Evolutionary conservation across 306 rosid species (phyloP).

Genomic region (Psophocarpus tetragonolobus): DNA sequence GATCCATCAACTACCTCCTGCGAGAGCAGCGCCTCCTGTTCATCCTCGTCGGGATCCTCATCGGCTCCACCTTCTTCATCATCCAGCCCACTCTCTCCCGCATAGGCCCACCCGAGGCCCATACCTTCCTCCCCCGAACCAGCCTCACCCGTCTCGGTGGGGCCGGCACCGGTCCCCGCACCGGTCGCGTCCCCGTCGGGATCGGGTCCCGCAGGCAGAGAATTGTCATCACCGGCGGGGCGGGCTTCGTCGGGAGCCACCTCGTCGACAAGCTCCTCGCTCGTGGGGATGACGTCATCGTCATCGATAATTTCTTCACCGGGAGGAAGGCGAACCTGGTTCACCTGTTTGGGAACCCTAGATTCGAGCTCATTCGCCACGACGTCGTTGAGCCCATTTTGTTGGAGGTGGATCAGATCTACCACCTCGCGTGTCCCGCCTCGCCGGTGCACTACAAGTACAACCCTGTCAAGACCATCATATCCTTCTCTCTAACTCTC

Average conservation of each 20-base stretch:
- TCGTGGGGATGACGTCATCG: constrained; percentile 83
- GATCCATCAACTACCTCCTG: constrained; percentile 82
- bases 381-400: constrained; percentile 92
- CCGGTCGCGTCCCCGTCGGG: constrained; percentile 66
- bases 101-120: constrained; percentile 57
- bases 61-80: constrained; percentile 88
- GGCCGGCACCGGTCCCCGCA: constrained; percentile 1
- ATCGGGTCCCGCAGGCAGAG: constrained; percentile 54
- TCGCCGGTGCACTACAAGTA: constrained; percentile 94
- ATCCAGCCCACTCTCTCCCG: constrained; percentile 83
- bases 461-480: constrained; percentile 91
- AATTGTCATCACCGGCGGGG: constrained; percentile 86
- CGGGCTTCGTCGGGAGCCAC: constrained; percentile 91
- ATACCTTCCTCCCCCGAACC: constrained; percentile 20
- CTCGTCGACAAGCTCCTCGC: constrained; percentile 73
- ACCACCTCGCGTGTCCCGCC: constrained; percentile 96
- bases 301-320: constrained; percentile 84
- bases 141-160: not conserved
- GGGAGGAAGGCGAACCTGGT: constrained; percentile 81
- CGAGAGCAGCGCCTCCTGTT: constrained; percentile 88
- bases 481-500: constrained; percentile 51
- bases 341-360: constrained; percentile 72
- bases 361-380: constrained; percentile 87
- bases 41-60: constrained; percentile 76
- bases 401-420: constrained; percentile 95